Evolutionary conservation across 2,329 filamentous ascomycete genomes (phyloP).

Genomic region (Lomentospora prolificans): DNA sequence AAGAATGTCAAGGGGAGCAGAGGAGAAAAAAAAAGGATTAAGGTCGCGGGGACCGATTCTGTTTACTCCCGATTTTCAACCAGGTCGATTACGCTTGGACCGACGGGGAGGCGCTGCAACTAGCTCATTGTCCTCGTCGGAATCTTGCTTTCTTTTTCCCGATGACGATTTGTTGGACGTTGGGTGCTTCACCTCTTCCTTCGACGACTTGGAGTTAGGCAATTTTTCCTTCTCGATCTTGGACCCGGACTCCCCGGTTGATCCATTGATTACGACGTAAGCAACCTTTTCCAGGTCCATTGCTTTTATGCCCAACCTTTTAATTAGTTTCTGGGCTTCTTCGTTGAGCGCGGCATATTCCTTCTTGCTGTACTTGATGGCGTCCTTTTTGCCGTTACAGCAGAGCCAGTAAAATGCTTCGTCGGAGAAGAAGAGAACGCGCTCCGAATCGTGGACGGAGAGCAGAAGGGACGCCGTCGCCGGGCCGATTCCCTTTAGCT

Average conservation of each 20-base stretch:
- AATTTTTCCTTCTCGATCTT: background rate
- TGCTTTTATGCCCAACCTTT: slow-evolving; percentile 43
- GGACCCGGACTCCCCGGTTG: background rate
- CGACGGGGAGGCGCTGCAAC: background rate
- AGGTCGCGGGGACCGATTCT: background rate
- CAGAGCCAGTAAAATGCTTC: slow-evolving; percentile 67
- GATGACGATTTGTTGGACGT: background rate
- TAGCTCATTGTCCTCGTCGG: slow-evolving; percentile 3
- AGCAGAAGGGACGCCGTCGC: slow-evolving; percentile 70
- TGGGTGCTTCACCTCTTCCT: background rate
- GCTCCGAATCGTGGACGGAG: slow-evolving; percentile 48
- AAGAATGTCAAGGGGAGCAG: background rate
- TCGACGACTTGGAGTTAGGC: background rate
- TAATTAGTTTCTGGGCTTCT: slow-evolving; percentile 29
- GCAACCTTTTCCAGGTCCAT: slow-evolving; percentile 61
- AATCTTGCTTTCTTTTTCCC: slow-evolving; percentile 5
- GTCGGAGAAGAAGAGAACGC: slow-evolving; percentile 68
- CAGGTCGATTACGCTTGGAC: slow-evolving; percentile 1
- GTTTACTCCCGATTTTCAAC: background rate
- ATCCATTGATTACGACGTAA: slow-evolving; percentile 51
- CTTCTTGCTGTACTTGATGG: slow-evolving; percentile 59
- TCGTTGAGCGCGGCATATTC: slow-evolving; percentile 54
- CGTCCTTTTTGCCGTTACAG: slow-evolving; percentile 35
- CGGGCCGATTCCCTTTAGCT: slow-evolving; percentile 66
- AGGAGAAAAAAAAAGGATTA: background rate